Conservation (phyloP, 495 filamentous ascomycete species). For the Neurospora sp. region DNA sequence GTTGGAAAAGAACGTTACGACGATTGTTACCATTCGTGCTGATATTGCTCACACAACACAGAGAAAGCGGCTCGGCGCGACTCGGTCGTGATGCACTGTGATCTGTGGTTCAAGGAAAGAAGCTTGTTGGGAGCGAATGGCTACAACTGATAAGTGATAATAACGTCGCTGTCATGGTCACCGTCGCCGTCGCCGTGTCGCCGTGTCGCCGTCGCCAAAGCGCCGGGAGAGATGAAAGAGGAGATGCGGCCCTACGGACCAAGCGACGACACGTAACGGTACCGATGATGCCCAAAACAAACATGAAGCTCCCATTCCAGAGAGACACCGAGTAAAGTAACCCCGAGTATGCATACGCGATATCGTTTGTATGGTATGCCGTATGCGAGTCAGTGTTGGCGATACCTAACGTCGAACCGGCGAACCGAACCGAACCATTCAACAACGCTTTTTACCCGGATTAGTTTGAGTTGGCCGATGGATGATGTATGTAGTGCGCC, state of each 20-base stretch:
- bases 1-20: neutral
- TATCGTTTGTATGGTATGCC: neutral
- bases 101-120: neutral
- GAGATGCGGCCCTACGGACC: neutral
- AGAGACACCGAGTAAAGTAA: neutral
- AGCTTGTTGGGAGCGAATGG: neutral
- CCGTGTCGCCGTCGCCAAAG: neutral
- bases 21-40: neutral
- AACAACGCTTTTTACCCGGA: neutral
- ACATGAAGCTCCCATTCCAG: neutral
- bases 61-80: neutral
- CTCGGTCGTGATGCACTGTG: neutral
- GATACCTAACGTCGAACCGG: neutral
- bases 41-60: neutral
- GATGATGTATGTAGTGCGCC: neutral
- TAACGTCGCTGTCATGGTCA: neutral
- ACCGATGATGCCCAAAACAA: neutral
- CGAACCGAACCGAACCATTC: neutral
- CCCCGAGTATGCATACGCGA: neutral
- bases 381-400: neutral
- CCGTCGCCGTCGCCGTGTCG: neutral
- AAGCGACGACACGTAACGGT: neutral
- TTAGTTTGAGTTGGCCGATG: neutral
- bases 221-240: neutral
- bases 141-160: neutral